Percentiles rank a stretch among this genome's conserved stretches.
phyloP scores from a whole-genome alignment of 176 grass and related monocot species.

The Avena sativa region DNA sequence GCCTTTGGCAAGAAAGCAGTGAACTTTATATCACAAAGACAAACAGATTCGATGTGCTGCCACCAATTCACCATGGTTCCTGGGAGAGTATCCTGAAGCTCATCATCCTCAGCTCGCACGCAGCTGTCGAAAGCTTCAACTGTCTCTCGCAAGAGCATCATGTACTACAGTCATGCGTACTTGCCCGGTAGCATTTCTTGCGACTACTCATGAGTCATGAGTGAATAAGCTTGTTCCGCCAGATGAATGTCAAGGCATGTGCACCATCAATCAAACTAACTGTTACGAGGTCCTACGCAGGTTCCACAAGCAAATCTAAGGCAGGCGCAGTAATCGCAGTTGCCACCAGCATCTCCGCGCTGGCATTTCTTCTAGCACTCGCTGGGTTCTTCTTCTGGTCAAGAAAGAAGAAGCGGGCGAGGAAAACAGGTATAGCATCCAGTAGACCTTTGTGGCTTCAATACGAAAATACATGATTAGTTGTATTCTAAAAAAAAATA shows the following conservation, averaged over 20 bases:
- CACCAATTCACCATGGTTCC: neutral
- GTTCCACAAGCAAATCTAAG: conserved; percentile 30
- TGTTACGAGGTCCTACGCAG: neutral
- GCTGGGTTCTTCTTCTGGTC: conserved; percentile 48
- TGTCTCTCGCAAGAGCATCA: neutral
- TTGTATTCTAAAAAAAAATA: neutral
- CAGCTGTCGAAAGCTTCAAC: neutral
- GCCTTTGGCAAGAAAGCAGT: neutral
- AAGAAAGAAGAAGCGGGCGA: conserved; percentile 41
- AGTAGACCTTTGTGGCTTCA: neutral
- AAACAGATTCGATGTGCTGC: neutral
- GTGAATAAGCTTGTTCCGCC: neutral
- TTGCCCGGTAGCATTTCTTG: neutral
- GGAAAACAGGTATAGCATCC: conserved; percentile 39
- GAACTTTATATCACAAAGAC: neutral
- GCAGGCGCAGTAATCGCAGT: neutral
- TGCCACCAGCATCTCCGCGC: conserved; percentile 9
- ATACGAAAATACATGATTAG: neutral
- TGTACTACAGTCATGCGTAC: too few species aligned
- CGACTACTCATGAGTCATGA: neutral
- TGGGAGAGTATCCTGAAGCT: neutral
- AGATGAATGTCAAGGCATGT: neutral
- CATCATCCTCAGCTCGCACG: neutral
- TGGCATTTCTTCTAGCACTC: conserved; percentile 36
- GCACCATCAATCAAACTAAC: neutral